A percentile compares a stretch with the other conserved stretches of the same genome.
Evolutionary conservation across 108 stramenopile genomes (phyloP).

Genomic region (Nitzschia sp.): DNA sequence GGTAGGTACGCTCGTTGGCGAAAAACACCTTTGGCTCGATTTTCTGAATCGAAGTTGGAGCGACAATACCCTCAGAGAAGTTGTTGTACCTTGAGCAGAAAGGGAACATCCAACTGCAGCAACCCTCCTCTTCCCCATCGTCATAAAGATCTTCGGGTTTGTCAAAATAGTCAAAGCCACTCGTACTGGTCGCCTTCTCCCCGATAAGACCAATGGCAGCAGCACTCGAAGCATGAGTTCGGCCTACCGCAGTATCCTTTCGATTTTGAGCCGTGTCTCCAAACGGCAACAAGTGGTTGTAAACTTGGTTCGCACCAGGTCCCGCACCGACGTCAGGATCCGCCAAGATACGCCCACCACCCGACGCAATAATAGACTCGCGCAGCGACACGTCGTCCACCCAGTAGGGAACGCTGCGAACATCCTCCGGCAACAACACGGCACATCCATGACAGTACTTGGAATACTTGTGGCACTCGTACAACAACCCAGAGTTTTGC

Average conservation of each 20-base stretch:
- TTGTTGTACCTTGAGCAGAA: constrained; percentile 76
- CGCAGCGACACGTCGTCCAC: constrained; percentile 91
- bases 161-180: constrained; percentile 41
- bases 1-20: constrained; percentile 96
- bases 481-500: constrained; percentile 85
- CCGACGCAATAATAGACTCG: constrained; percentile 86
- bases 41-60: constrained; percentile 92
- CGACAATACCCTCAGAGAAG: constrained; percentile 51
- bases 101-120: constrained; percentile 71
- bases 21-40: constrained; percentile 98
- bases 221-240: constrained; percentile 59
- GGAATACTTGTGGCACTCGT: constrained; percentile 95
- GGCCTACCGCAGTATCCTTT: constrained; percentile 73
- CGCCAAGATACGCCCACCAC: constrained; percentile 71
- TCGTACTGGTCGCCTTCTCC: constrained; percentile 30
- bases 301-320: constrained; percentile 86
- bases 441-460: constrained; percentile 89
- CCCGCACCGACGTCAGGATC: constrained; percentile 60
- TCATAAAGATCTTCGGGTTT: constrained; percentile 51
- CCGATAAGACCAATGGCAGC: constrained; percentile 45
- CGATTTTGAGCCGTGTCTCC: constrained; percentile 74
- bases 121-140: constrained; percentile 47
- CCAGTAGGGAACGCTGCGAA: constrained; percentile 95
- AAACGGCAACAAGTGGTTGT: constrained; percentile 86
- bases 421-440: constrained; percentile 92